These are phyloP conservation scores for Starmerella bombicola DNA, from an alignment of 805 yeast genomes.

Conservation along the genomic window DNA sequence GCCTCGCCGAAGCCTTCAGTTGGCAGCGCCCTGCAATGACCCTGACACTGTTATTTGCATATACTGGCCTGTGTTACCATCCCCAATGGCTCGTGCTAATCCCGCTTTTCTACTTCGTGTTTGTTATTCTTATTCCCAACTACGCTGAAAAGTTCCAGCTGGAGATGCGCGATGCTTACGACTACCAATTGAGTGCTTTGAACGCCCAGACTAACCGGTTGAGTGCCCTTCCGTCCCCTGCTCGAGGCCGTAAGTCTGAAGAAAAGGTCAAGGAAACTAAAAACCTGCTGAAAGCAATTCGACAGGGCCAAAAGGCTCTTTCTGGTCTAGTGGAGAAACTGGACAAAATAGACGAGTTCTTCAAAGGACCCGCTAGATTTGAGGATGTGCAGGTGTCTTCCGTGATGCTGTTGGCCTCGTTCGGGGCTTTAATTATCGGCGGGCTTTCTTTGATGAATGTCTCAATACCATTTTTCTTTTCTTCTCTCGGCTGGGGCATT, in stretches of 20 bases:
- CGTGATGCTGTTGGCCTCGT: conserved; percentile 35
- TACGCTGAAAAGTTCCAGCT: conserved; percentile 32
- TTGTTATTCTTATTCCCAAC: conserved; percentile 56
- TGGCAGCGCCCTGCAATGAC: conserved; percentile 74
- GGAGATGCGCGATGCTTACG: neutral
- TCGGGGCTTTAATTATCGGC: conserved; percentile 28
- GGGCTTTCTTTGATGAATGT: conserved; percentile 28
- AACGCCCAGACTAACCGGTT: conserved; percentile 16
- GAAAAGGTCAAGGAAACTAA: conserved; percentile 13
- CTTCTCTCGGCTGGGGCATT: conserved; percentile 45
- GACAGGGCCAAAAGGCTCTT: conserved; percentile 47
- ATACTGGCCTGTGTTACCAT: conserved; percentile 56
- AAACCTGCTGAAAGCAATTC: conserved; percentile 18
- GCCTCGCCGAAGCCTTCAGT: conserved; percentile 44
- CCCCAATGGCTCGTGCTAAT: conserved; percentile 55
- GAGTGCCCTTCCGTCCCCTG: neutral
- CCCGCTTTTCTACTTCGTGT: conserved; percentile 46
- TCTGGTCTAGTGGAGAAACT: conserved; percentile 40
- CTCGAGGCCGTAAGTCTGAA: conserved; percentile 5
- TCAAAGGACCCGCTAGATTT: conserved; percentile 56
- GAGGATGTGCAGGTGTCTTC: conserved; percentile 58
- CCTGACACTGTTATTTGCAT: conserved; percentile 42
- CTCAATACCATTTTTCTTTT: conserved; percentile 53
- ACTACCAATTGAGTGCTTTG: conserved; percentile 8
- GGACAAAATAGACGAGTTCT: conserved; percentile 42